Base-by-base conservation (phyloP, 176 grass and related monocot species). In the Phoenix dactylifera region DNA sequence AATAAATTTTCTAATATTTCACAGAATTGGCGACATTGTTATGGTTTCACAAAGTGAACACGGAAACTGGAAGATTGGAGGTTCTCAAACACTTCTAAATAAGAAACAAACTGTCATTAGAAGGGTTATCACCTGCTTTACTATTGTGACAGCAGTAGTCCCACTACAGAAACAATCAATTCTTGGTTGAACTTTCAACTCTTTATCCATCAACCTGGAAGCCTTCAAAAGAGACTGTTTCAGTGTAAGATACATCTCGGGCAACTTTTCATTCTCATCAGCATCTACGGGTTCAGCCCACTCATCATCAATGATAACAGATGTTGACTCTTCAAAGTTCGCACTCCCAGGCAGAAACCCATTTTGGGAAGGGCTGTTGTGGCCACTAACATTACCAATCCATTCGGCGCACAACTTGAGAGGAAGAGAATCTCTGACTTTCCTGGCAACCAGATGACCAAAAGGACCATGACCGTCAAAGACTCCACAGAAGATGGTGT, bases 111-210 rank as follows among this genome's bases (percentile, higher is more conserved):
- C 20, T 24, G n/a, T 44, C 35, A 18, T 32, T 19, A 22, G 39
- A 26, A 48, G 24, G 24, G 24, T 24, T 63, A 3, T 75, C 70
- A 98, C 94, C 94, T 98, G 85, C 57, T 92, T 98, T 72, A 98
- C 73, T 55, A 98, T 50, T 71, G 94, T 92, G 25, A 98, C 94
- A 65, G 94, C 88, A 15, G 94, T 98, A 44, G 79, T 79, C 61
- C 94, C 94, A 70, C 94, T 98, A 63, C 94, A 98, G 74, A 98
- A 98, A 69, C 94, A 98, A 81, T 98, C 94, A 39, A 98, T 85
- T 49, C 65, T 83, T 51, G 82, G 70, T 51, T 98, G 84, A 56
- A 88, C 26, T 76, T 86, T 98, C 62, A 98, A 75, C 51, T 98
- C 94, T 78, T 85, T 88, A 66, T 98, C 93, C 94, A 98, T 98